Conservation (phyloP, 495 filamentous ascomycete species). For the Aspergillus indologenus region DNA sequence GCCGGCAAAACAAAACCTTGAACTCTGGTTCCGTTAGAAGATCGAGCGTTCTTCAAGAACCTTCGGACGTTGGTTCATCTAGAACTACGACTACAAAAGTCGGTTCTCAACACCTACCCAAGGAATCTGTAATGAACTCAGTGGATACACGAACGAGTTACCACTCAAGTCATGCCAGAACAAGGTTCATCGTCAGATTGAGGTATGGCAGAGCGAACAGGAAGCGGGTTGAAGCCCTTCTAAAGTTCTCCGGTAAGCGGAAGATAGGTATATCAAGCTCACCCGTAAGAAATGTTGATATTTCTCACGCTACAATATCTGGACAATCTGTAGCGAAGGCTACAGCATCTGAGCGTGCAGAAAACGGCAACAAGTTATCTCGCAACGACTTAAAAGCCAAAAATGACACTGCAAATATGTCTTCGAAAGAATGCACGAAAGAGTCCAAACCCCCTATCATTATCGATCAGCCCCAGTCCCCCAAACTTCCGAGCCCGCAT, state of each 20-base stretch:
- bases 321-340: constrained; percentile 9
- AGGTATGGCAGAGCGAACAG: constrained; percentile 42
- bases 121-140: not conserved
- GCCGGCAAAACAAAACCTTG: constrained; percentile 12
- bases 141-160: not conserved
- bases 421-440: constrained; percentile 18
- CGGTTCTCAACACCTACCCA: constrained; percentile 3
- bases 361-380: constrained; percentile 9
- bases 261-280: constrained; percentile 28
- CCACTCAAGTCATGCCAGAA: constrained; percentile 6
- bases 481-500: constrained; percentile 10
- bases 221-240: constrained; percentile 41
- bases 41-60: not conserved
- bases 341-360: constrained; percentile 8
- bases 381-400: constrained; percentile 23
- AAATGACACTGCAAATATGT: constrained; percentile 11
- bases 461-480: constrained; percentile 29
- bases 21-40: constrained; percentile 8
- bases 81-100: constrained; percentile 6
- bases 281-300: constrained; percentile 29
- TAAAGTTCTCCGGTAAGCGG: constrained; percentile 44
- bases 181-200: constrained; percentile 33
- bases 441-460: constrained; percentile 18
- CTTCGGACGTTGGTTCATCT: not conserved
- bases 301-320: constrained; percentile 14